Conservation (phyloP, 768 basidiomycete genomes). For the Xanthoconium stramineum region DNA sequence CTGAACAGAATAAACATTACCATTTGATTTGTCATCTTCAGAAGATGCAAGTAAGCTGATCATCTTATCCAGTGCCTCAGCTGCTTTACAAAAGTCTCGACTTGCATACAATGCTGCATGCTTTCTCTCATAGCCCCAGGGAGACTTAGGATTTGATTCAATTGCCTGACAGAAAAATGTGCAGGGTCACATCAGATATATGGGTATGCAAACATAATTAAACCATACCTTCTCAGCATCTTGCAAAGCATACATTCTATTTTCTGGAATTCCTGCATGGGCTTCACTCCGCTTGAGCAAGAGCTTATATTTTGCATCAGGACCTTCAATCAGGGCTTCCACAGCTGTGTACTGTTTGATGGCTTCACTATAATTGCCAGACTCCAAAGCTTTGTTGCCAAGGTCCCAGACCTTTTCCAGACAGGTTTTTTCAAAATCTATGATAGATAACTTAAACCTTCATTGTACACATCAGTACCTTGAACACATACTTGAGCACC, state of each 20-base stretch:
- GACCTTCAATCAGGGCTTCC: constrained; percentile 5
- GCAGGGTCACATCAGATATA: not conserved
- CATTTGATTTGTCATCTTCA: not conserved
- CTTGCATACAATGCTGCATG: constrained; percentile 6
- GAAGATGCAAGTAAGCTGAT: not conserved
- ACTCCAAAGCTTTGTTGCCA: constrained; percentile 4
- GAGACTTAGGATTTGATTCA: constrained; percentile 6
- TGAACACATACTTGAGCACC: constrained; percentile 7
- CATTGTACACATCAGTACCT: not conserved
- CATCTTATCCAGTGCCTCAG: constrained; percentile 12
- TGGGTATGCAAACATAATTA: not conserved
- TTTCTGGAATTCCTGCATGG: not conserved
- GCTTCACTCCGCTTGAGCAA: constrained; percentile 18
- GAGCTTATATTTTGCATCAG: not conserved
- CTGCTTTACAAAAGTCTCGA: constrained; percentile 9
- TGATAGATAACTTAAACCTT: not conserved
- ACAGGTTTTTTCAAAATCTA: constrained; percentile 7
- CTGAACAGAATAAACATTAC: not conserved
- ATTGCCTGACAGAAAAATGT: constrained; percentile 12
- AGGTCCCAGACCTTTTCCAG: constrained; percentile 3
- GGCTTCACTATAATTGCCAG: constrained; percentile 6
- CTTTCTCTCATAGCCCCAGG: too few species aligned
- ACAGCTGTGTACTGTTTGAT: constrained; percentile 14
- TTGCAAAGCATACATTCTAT: constrained; percentile 2
- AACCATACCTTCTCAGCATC: constrained; percentile 20